These are phyloP conservation scores for Populus trichocarpa DNA, from an alignment of 441 rosid species.

Conservation along the genomic window DNA sequence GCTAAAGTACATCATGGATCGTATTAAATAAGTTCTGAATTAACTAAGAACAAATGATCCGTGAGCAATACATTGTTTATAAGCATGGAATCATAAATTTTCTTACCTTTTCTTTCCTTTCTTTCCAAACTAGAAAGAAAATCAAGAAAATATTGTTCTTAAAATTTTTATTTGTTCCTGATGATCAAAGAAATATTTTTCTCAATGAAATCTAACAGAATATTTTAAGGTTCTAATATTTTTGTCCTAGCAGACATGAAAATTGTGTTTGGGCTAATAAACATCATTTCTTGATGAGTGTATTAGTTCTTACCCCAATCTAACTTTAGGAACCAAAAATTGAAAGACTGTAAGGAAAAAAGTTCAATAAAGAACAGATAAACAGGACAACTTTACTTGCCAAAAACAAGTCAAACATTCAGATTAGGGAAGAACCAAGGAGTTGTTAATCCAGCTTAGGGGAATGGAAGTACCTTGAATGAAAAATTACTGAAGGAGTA, in stretches of 20 bases:
- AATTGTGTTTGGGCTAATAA: not conserved
- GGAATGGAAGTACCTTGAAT: conserved; percentile 63
- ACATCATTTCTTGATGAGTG: not conserved
- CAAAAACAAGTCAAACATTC: not conserved
- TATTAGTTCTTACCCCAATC: not conserved
- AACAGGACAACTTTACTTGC: not conserved
- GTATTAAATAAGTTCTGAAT: not conserved
- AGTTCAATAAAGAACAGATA: not conserved
- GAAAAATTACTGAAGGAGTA: conserved; percentile 99
- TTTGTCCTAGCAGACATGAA: not conserved
- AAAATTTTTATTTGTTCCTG: not conserved
- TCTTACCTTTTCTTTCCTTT: not conserved
- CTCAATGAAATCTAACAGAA: not conserved
- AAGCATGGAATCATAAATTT: not conserved
- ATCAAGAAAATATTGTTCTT: not conserved
- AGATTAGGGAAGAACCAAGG: not conserved
- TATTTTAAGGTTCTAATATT: not conserved
- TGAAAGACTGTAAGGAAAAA: not conserved
- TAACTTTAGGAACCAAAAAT: not conserved
- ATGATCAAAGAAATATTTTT: not conserved
- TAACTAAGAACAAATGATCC: not conserved
- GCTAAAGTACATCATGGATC: not conserved
- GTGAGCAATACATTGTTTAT: not conserved
- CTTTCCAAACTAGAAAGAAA: not conserved
- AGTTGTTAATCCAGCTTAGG: not conserved